Base-by-base conservation (phyloP, 371 early-diverging fungal genomes). In the Batrachochytrium dendrobatidis region DNA sequence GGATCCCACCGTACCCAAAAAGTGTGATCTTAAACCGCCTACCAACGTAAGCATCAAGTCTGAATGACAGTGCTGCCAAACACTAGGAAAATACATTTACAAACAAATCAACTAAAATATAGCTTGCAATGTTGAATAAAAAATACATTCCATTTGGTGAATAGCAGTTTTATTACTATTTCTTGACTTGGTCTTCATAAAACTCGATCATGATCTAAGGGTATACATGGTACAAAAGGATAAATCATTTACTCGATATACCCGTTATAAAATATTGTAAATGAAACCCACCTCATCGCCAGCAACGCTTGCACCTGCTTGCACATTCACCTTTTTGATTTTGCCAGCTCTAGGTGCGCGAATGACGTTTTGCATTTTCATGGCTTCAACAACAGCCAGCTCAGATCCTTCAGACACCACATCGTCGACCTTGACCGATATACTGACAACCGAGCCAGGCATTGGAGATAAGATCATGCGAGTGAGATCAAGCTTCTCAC, bases 281-380 rank as follows among this genome's bases (percentile, higher is more conserved):
- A 10, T n/a, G 12, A 32, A 8, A 8, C 54, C 30, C 2, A 92
- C 69, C 66, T 95, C 92, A 29, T 92, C 93, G 3, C 90, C 89
- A 33, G 80, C 79, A 7, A 97, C 96, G 22, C 83, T 81, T 39
- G 75, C 76, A 2, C 92, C 92, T 6, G 80, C 71, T 62, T 78
- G 65, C 12, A 92, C 89, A 63, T 78, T 68, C 18, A 97, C 81
- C 33, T 83, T 83, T 70, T 87, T 89, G 62, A 97, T 76, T 51
- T 76, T 84, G 49, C 94, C 95, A 3, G 78, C 83, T 7, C 83
- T 78, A 5, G 89, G 79, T 8, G 94, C 85, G 2, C 88, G 79
- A 46, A 97, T 67, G 6, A 94, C 89, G 63, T 97, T 94, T 63
- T 95, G 94, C 97, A 96, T 96, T 77, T 97, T 97, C 98, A 97